Evolutionary conservation across 257 asterid species (phyloP), one percentile per base, ranked within the genome.

Genomic region (Verbena officinalis): DNA sequence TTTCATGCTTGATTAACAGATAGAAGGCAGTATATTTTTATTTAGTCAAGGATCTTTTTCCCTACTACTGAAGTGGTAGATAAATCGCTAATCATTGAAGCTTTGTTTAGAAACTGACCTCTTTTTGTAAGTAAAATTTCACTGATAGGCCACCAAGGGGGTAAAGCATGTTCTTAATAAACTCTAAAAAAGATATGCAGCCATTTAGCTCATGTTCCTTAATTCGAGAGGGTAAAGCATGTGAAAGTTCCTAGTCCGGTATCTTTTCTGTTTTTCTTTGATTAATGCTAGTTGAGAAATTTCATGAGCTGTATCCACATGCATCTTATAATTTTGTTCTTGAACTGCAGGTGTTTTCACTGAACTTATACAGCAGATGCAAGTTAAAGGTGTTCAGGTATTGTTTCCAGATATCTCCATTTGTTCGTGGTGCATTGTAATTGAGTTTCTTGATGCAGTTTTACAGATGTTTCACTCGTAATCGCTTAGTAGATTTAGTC

Each of bases 381-480:
- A 91, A 76, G 99, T 94, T 60, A 94, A 88, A 83, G 97, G 99
- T 8, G 96, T 90, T 56, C 99, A 94, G 99, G 99, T 94, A 79
- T 34, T 49, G 50, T 64, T 59, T 53, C 43, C 57, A 10, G 7
- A 44, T 44, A 22, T 77, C 60, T 45, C 27, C 65, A 16, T 33
- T 49, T 34, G 23, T 49, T 42, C 50, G 24, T 20, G 60, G 38
- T 62, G 30, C 57, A 55, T 36, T 67, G 15, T 21, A 44, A 52
- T 64, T 34, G 44, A 46, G 61, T 43, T 44, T 62, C 59, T 39
- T 62, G 44, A 13, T 55, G 40, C 19, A 21, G 20, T 48, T 55
- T 15, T 55, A 59, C 30, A 30, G 24, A 59, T 40, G 17, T 55
- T 54, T n/a, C 38, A 39, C 53, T 44, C 30, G 33, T 33, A 10